Base-by-base conservation (phyloP, 78 protist genomes). In the Tieghemostelium lacteum region DNA sequence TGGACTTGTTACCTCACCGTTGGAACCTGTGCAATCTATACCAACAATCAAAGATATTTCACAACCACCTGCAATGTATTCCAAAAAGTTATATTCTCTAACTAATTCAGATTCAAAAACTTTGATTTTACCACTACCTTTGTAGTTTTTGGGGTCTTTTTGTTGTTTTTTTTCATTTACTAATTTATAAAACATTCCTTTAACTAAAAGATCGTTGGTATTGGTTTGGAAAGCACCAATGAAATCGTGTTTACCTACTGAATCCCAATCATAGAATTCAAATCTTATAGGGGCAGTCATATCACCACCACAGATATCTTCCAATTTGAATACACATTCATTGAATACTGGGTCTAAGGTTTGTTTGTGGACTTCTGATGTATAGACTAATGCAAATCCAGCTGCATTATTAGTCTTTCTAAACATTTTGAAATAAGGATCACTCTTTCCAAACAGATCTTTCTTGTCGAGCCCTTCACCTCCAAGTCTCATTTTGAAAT, bases 21-120 rank as follows among this genome's bases (percentile, higher is more conserved):
- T 97, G 45, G 89, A 63, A 20, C 71, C 96, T 7, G 99, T 97
- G 77, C 95, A 97, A 86, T 97, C 99, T 73, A 97, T 88, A 62
- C 95, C 98, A 19, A 93, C 83, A 26, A 74, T 26, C 52, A 94
- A 50, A 26, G 28, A n/a, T 20, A 97, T 31, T 80, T 95, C 94
- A 55, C 65, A 39, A n/a, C 96, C 97, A 26, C 95, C 92, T 6
- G n/a, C 42, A 50, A 95, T n/a, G 85, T 60, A 96, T 31, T 96
- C 98, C 20, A 89, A 10, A 76, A 96, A 94, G 12, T 77, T 2
- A 29, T 86, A 19, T 1, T 31, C 73, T 34, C 67, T 63, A 5
- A 10, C 20, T 33, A 88, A 19, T 29, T 22, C 24, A 10, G 83
- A 60, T 66, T 73, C 45, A 28, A 28, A 29, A 22, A 94, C 33